phyloP scores from a whole-genome alignment of 2,329 filamentous ascomycete genomes.

The Leptoxyphium fumago region DNA sequence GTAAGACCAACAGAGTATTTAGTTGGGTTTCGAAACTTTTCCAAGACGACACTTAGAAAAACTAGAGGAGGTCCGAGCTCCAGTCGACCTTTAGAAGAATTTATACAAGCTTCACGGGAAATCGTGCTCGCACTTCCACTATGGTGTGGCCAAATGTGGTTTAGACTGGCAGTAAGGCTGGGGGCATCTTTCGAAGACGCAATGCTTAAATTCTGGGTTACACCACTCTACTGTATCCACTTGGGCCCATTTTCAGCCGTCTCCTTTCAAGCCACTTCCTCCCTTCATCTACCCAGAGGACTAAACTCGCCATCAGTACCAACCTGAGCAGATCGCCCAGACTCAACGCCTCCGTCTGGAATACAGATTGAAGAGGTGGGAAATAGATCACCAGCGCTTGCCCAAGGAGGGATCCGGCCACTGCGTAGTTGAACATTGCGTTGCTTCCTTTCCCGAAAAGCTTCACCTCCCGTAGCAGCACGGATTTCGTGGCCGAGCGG shows the following conservation, averaged over 20 bases:
- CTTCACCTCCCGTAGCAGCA: slow-evolving; percentile 61
- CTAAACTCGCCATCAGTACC: slow-evolving; percentile 63
- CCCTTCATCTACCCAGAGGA: slow-evolving; percentile 89
- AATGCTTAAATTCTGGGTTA: background rate
- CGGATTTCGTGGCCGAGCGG: slow-evolving; percentile 77
- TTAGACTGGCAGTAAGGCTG: too few relatives aligned
- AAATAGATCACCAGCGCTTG: slow-evolving; percentile 90
- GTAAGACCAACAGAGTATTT: too few relatives aligned
- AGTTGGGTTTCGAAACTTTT: too few relatives aligned
- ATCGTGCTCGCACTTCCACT: too few relatives aligned
- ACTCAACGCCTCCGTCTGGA: slow-evolving; percentile 80
- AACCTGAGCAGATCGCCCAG: slow-evolving; percentile 61
- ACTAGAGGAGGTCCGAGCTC: too few relatives aligned
- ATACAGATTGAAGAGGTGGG: slow-evolving; percentile 81
- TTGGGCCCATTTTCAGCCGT: slow-evolving; percentile 15
- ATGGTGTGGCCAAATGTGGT: too few relatives aligned
- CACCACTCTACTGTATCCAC: background rate
- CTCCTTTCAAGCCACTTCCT: slow-evolving; percentile 58
- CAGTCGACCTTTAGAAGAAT: too few relatives aligned
- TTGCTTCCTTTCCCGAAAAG: slow-evolving; percentile 63
- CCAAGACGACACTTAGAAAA: too few relatives aligned
- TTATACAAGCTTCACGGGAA: too few relatives aligned
- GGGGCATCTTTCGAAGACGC: too few relatives aligned
- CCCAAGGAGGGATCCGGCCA: slow-evolving; percentile 67
- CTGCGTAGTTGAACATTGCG: slow-evolving; percentile 91